Evolutionary conservation across 768 basidiomycete genomes (phyloP), one percentile per base, ranked within the genome.

Genomic region (Auriscalpium orientale): DNA sequence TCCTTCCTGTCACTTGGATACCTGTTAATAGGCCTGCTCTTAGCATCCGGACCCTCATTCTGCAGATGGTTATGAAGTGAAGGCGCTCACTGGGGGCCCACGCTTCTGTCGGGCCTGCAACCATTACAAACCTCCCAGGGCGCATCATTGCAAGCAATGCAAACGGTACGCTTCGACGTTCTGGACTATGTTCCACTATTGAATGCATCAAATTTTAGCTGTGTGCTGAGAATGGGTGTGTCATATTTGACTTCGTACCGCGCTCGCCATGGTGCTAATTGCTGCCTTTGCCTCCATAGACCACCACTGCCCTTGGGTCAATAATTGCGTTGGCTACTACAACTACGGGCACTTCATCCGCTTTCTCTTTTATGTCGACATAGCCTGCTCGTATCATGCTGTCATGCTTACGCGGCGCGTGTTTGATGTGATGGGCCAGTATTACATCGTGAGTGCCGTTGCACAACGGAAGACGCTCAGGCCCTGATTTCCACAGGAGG

Each of bases 61-160:
- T 28, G 67, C 74, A 21, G 87, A 90, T 45, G 89, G 85, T 16
- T 86, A 86, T 53, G 95, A 98, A 73, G 90, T 97, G 43, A 98
- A 97, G 77, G 89, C 84, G 63, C 71, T 89, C 33, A 94, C 89
- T 0, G 89, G 91, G 3, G 73, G 75, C 0, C 92, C 93, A 16
- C 76, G 97, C 21, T 91, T 82, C 66, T 99, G 97, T 70, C 80
- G 91, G 54, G 85, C 82, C 58, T 99, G 97, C 70, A 76, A 85
- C 58, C 78, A 76, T 56, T 91, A 85, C 69, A 98, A 95, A 65
- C 91, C 91, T 35, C 89, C 91, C 20, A 75, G 92, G 56, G 81
- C 95, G 0, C 97, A 99, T 71, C 97, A 99, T 63, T 99, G 97
- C 70, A 80, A 85, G 56, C 79, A 85, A 58, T 99, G 97, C 68